These are phyloP conservation scores for Thraustotheca clavata DNA, from an alignment of 352 stramenopile species.

Conservation along the genomic window DNA sequence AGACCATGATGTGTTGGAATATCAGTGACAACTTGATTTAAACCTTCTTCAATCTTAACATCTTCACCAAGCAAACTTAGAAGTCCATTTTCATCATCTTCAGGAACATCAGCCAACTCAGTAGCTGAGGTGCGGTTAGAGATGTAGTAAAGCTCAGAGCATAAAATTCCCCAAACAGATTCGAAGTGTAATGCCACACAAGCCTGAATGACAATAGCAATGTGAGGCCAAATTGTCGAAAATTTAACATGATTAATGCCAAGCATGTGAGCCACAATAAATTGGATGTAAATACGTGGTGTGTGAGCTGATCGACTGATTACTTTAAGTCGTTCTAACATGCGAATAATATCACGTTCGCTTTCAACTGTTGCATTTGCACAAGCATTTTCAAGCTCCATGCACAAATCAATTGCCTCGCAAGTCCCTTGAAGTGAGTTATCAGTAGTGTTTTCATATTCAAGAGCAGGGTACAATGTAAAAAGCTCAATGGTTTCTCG, in stretches of 20 bases:
- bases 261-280: constrained; percentile 65
- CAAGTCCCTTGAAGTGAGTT: constrained; percentile 43
- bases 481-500: constrained; percentile 64
- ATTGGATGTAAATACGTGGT: constrained; percentile 64
- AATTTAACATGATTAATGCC: constrained; percentile 86
- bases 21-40: constrained; percentile 39
- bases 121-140: not conserved
- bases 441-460: constrained; percentile 43
- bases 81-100: not conserved
- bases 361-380: constrained; percentile 52
- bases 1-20: constrained; percentile 58
- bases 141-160: constrained; percentile 37
- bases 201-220: constrained; percentile 62
- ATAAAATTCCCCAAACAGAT: constrained; percentile 39
- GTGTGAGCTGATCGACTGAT: constrained; percentile 59
- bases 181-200: constrained; percentile 56
- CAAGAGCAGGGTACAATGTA: constrained; percentile 34
- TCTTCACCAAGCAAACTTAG: not conserved
- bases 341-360: constrained; percentile 72
- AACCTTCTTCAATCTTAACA: constrained; percentile 1
- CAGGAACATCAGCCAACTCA: not conserved
- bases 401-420: constrained; percentile 51
- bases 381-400: constrained; percentile 56
- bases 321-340: constrained; percentile 74
- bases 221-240: constrained; percentile 74